phyloP scores from a whole-genome alignment of 371 early-diverging fungal genomes.

The Mortierella sp. region DNA sequence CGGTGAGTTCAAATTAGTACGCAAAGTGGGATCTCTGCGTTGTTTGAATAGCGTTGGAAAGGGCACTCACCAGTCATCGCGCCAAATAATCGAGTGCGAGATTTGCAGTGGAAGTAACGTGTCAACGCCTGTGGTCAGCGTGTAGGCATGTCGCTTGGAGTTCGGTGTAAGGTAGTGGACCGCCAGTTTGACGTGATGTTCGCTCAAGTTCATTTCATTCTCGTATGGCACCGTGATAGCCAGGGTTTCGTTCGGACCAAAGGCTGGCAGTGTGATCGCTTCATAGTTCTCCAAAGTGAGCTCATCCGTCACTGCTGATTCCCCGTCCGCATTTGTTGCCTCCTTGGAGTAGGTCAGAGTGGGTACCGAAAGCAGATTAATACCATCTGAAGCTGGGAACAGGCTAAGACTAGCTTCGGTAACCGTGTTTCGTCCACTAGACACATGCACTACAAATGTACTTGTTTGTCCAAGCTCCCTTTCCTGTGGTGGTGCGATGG shows the following conservation, averaged over 20 bases:
- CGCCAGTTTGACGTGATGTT: conserved; percentile 62
- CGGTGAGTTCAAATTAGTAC: too few species aligned
- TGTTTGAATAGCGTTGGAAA: too few species aligned
- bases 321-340: conserved; percentile 6
- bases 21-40: too few species aligned
- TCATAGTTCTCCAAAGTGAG: conserved; percentile 60
- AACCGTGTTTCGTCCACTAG: conserved; percentile 50
- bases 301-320: conserved; percentile 41
- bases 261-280: conserved; percentile 65
- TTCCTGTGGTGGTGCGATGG: conserved; percentile 45
- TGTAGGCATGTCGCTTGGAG: conserved; percentile 57
- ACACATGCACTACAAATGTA: conserved; percentile 50
- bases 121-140: conserved; percentile 64
- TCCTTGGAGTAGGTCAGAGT: conserved; percentile 31
- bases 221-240: conserved; percentile 67
- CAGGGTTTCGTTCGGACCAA: conserved; percentile 60
- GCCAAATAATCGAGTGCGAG: conserved; percentile 66
- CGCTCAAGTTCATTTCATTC: conserved; percentile 59
- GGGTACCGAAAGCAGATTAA: conserved; percentile 24
- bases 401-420: conserved; percentile 45
- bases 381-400: conserved; percentile 48
- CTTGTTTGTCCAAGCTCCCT: conserved; percentile 48
- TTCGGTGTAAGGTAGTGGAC: conserved; percentile 55
- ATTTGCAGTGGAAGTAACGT: conserved; percentile 66
- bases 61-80: conserved; percentile 63